phyloP scores from a whole-genome alignment of 2,329 filamentous ascomycete genomes.

The Acrodontium crateriforme region DNA sequence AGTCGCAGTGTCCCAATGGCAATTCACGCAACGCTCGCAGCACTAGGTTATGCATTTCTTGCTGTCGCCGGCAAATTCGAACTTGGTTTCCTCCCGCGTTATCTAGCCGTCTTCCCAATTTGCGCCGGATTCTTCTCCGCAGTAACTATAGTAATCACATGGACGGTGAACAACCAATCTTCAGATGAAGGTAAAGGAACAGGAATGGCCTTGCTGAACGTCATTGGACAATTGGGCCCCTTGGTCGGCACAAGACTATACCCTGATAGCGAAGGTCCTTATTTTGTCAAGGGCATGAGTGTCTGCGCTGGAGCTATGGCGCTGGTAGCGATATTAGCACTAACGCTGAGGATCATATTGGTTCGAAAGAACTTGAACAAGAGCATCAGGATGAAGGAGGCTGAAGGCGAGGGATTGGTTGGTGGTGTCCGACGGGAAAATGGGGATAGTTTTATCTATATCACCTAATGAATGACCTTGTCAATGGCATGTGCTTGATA shows the following conservation, averaged over 20 bases:
- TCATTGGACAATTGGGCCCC: constrained; percentile 69
- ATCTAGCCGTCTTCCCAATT: constrained; percentile 66
- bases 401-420: constrained; percentile 7
- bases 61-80: constrained; percentile 28
- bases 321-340: constrained; percentile 30
- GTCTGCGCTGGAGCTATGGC: constrained; percentile 39
- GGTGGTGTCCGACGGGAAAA: constrained; percentile 2
- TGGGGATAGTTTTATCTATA: constrained; percentile 5
- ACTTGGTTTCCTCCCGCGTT: constrained; percentile 35
- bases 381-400: constrained; percentile 5
- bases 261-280: constrained; percentile 35
- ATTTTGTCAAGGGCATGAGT: constrained; percentile 36
- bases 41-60: constrained; percentile 33
- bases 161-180: constrained; percentile 76
- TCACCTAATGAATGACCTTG: too few relatives aligned
- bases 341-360: constrained; percentile 29
- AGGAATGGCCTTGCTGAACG: constrained; percentile 67
- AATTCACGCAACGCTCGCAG: constrained; percentile 53
- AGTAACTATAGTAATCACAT: constrained; percentile 72
- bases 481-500: too few relatives aligned
- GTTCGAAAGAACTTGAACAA: constrained; percentile 19
- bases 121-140: constrained; percentile 70
- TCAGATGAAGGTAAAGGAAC: constrained; percentile 55
- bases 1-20: constrained; percentile 54
- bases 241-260: constrained; percentile 42